phyloP scores from a whole-genome alignment of 176 grass and related monocot species.

The Sorghum bicolor region DNA sequence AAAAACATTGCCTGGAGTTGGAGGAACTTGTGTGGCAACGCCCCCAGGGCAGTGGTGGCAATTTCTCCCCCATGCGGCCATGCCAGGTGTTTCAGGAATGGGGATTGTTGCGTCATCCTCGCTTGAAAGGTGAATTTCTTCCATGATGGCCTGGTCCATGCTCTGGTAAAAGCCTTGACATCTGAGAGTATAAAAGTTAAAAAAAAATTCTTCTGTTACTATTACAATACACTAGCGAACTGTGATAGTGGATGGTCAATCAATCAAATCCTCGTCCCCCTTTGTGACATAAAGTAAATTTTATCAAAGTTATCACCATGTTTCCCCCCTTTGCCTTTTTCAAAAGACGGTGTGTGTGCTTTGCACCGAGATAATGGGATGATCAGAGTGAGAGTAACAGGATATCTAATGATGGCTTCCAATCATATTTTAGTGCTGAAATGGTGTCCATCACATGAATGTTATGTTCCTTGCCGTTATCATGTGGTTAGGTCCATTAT shows the following conservation, averaged over 20 bases:
- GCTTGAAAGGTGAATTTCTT: background rate
- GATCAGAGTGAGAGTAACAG: slow-evolving; percentile 19
- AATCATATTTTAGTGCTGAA: slow-evolving; percentile 18
- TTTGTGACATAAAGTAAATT: slow-evolving; percentile 8
- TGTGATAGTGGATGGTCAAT: background rate
- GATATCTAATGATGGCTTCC: slow-evolving; percentile 1
- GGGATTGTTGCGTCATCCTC: background rate
- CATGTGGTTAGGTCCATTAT: background rate
- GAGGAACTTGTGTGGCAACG: background rate
- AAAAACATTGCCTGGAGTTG: background rate
- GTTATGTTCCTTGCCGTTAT: background rate
- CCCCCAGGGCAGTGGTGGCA: background rate
- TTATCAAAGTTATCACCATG: background rate
- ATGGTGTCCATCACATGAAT: background rate
- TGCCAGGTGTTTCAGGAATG: background rate
- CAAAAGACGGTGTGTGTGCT: slow-evolving; percentile 14
- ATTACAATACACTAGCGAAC: background rate
- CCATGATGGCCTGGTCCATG: background rate
- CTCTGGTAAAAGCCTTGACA: background rate
- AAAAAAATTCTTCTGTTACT: background rate
- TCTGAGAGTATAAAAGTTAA: background rate
- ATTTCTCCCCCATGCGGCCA: background rate
- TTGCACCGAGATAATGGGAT: slow-evolving; percentile 31
- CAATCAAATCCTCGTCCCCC: background rate
- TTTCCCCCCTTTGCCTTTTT: background rate